These are phyloP conservation scores for Capsella bursapastoris DNA, from an alignment of 345 rosid species.

Conservation along the genomic window DNA sequence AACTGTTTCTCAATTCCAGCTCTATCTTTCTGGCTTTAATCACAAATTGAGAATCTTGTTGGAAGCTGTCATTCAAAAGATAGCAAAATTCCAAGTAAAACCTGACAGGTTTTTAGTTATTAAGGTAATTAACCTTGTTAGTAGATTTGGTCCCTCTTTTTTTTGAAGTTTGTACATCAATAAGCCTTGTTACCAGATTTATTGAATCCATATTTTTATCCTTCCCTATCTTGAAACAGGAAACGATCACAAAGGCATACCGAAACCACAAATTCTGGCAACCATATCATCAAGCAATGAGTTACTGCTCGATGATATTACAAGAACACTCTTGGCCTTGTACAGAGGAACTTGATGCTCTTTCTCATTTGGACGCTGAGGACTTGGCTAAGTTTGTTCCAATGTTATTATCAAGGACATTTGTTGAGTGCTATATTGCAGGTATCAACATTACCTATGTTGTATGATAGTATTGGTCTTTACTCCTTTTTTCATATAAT, in stretches of 20 bases:
- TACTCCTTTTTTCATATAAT: background rate
- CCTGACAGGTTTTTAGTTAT: conserved; percentile 74
- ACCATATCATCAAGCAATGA: conserved; percentile 74
- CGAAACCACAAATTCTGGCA: conserved; percentile 73
- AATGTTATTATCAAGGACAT: conserved; percentile 70
- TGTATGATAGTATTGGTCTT: background rate
- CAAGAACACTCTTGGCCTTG: conserved; percentile 65
- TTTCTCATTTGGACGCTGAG: conserved; percentile 59
- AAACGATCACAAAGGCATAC: conserved; percentile 63
- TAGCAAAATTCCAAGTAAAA: conserved; percentile 72
- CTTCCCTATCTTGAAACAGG: conserved; percentile 48
- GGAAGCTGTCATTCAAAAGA: conserved; percentile 66
- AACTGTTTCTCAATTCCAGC: conserved; percentile 49
- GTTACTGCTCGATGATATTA: conserved; percentile 68
- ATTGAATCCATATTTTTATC: conserved; percentile 8
- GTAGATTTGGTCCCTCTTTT: background rate
- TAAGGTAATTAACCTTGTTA: conserved; percentile 57
- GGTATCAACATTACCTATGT: conserved; percentile 46
- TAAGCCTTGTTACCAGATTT: background rate
- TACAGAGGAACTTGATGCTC: conserved; percentile 73
- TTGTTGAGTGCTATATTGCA: conserved; percentile 77
- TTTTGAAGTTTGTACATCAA: too few species aligned
- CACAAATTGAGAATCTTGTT: conserved; percentile 78
- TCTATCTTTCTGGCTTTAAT: conserved; percentile 72
- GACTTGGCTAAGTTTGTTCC: conserved; percentile 72